Base-by-base conservation (phyloP, 176 grass and related monocot species). In the Triticum aestivum region DNA sequence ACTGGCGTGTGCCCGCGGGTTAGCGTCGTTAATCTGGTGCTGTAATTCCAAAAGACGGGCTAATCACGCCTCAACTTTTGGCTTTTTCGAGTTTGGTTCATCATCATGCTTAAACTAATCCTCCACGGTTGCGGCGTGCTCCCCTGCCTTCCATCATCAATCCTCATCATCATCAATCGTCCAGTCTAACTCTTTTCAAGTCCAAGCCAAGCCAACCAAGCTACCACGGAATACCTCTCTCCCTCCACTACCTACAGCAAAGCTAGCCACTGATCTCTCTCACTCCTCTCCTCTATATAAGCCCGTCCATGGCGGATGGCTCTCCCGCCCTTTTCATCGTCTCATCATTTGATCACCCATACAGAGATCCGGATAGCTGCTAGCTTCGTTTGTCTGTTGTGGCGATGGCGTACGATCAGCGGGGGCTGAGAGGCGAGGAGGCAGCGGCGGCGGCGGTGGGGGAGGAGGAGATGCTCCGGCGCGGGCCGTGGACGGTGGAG, bases 401-500 rank as follows among this genome's bases (percentile, higher is more conserved):
- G 68, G 58, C 6, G 62, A 69, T 32, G 79, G 18, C 26, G 24
- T 68, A 11, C 21, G 85, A 84, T 3, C 58, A 20, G 20, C 78
- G 41, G 13, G 82, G 88, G 14, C 1, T 82, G 72, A 88, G 82
- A 71, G 37, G 82, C 33, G 85, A 87, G 27, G 91, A 88, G 54
- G 75, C 87, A 7, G 78, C 75, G 2, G 34, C 0, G 77, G 27
- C 13, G 61, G 78, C 75, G 2, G 34, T 0, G 77, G 27, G 18
- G 61, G 77, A 47, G 49, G 80, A 45, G 8, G 74, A 47, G 0
- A 84, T 87, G 3, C 79, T 98, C 39, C 81, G 94, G n/a, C 88
- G 96, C 27, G 96, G 96, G 52, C 93, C 96, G 24, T 98, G 96
- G 96, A 94, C 96, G 26, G 90, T 87, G 21, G 96, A 98, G 69